Percentiles rank a stretch among this genome's conserved stretches.
phyloP scores from a whole-genome alignment of 164 flowering plant species.

The Aristolochia californica region DNA sequence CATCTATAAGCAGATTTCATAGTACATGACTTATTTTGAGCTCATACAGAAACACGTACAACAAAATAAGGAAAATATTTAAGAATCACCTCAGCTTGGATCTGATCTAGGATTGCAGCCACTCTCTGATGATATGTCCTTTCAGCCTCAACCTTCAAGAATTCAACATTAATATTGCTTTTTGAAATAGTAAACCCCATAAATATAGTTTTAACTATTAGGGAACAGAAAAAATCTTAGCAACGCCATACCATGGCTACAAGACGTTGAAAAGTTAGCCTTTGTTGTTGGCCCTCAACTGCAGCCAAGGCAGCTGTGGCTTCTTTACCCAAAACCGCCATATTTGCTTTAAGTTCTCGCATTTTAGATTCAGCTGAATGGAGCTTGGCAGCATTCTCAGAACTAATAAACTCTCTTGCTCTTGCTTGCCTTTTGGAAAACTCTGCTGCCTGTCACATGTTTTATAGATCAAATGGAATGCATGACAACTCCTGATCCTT shows the following conservation, averaged over 20 bases:
- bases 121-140: slow-evolving; percentile 63
- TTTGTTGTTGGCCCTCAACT: slow-evolving; percentile 91
- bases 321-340: slow-evolving; percentile 97
- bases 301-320: slow-evolving; percentile 92
- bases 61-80: neutral
- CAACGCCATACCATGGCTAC: slow-evolving; percentile 59
- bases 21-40: neutral
- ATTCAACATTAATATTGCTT: neutral
- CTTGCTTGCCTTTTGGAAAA: slow-evolving; percentile 70
- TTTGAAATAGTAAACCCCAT: neutral
- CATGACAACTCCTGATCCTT: too few relatives aligned
- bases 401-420: slow-evolving; percentile 55
- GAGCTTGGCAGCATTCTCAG: slow-evolving; percentile 70
- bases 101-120: slow-evolving; percentile 67
- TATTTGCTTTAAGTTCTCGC: slow-evolving; percentile 86
- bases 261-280: slow-evolving; percentile 88
- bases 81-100: slow-evolving; percentile 76
- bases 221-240: neutral
- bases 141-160: slow-evolving; percentile 83
- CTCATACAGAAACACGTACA: neutral
- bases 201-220: neutral
- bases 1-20: slow-evolving; percentile 41
- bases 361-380: slow-evolving; percentile 77
- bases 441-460: slow-evolving; percentile 65
- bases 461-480: neutral